Percentiles rank a stretch among this genome's conserved stretches.
These are phyloP conservation scores for Yamadazyma spencermartinsiae DNA, from an alignment of 1,139 yeast species.

Conservation along the genomic window DNA sequence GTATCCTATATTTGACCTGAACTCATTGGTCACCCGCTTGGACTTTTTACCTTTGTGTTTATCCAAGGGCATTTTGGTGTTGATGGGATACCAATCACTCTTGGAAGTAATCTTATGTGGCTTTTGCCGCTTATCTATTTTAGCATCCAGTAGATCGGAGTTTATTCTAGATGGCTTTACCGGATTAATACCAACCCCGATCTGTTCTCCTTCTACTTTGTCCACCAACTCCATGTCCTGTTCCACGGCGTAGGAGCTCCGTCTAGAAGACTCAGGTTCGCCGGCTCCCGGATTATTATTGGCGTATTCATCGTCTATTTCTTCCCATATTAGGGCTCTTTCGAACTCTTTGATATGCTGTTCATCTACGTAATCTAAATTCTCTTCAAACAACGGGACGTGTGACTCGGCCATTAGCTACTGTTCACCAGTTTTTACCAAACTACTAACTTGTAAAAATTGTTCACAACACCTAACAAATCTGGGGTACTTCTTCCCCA, in stretches of 20 bases:
- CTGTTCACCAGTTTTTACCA: too few relatives aligned
- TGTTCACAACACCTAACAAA: too few relatives aligned
- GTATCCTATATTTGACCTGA: constrained; percentile 50
- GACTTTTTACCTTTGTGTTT: constrained; percentile 20
- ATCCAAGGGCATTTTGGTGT: constrained; percentile 7
- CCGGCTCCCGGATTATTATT: background rate
- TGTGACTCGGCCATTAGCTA: background rate
- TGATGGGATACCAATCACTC: constrained; percentile 69
- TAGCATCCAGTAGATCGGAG: background rate
- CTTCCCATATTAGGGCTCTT: constrained; percentile 42
- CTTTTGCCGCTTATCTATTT: constrained; percentile 7
- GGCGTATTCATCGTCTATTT: constrained; percentile 21
- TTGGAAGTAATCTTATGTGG: constrained; percentile 52
- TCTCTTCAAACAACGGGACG: constrained; percentile 23
- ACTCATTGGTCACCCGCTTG: constrained; percentile 38
- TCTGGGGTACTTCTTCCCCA: too few relatives aligned
- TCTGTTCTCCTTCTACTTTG: constrained; percentile 6
- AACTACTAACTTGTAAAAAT: too few relatives aligned
- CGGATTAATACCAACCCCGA: constrained; percentile 9
- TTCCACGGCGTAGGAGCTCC: background rate
- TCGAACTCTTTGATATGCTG: constrained; percentile 43
- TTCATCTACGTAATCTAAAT: constrained; percentile 35
- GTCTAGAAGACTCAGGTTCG: background rate
- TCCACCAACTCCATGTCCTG: constrained; percentile 6
- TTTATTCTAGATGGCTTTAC: constrained; percentile 2